A percentile compares a stretch with the other conserved stretches of the same genome.
phyloP scores from a whole-genome alignment of 192 early-diverging fungal species.

The Thamnidium elegans region DNA sequence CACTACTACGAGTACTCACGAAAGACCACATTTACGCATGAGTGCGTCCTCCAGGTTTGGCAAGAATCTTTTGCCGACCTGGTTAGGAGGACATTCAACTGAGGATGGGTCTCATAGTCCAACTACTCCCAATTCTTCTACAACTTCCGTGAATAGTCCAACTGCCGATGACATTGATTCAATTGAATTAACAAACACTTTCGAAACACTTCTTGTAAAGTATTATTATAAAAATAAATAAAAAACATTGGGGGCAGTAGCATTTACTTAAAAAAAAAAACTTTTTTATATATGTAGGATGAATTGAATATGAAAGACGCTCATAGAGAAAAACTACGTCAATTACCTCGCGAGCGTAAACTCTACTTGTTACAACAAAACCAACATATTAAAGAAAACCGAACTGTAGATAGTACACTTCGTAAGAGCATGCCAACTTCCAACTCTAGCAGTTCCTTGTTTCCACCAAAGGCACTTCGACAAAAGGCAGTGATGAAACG shows the following conservation, averaged over 20 bases:
- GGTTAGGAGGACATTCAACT: slow-evolving; percentile 20
- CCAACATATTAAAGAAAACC: slow-evolving; percentile 26
- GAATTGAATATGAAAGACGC: slow-evolving; percentile 46
- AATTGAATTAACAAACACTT: slow-evolving; percentile 8
- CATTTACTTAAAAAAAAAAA: neutral
- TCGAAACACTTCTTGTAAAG: slow-evolving; percentile 22
- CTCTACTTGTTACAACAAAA: slow-evolving; percentile 38
- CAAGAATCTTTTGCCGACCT: slow-evolving; percentile 25
- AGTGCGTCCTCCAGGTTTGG: slow-evolving; percentile 29
- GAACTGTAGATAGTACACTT: neutral
- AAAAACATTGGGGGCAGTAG: neutral
- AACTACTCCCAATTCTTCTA: neutral
- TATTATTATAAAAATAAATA: neutral
- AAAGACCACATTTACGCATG: slow-evolving; percentile 11
- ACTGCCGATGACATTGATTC: neutral
- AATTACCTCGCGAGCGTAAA: slow-evolving; percentile 39
- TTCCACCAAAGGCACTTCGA: slow-evolving; percentile 11
- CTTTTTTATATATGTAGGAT: slow-evolving; percentile 23
- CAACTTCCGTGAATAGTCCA: neutral
- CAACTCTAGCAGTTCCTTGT: slow-evolving; percentile 13
- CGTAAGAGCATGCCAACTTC: slow-evolving; percentile 3
- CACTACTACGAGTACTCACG: neutral
- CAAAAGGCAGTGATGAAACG: slow-evolving; percentile 24
- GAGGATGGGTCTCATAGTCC: neutral
- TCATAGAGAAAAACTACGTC: slow-evolving; percentile 36